A percentile compares a stretch with the other conserved stretches of the same genome.
Conservation (phyloP, 179 eudicot species). For the Silene noctiflora region DNA sequence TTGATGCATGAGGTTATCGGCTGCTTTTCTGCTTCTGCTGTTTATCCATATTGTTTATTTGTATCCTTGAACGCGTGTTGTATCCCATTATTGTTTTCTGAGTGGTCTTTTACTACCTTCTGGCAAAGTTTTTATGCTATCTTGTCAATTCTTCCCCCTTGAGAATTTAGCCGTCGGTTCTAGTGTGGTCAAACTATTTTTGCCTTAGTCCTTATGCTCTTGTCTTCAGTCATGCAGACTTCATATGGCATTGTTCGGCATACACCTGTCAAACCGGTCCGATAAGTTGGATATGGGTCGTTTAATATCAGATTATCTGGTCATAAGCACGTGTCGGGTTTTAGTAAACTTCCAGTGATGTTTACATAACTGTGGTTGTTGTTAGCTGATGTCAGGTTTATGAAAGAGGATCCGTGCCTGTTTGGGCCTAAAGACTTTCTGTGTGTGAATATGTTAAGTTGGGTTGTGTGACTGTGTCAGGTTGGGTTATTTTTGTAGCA, state of each 20-base stretch:
- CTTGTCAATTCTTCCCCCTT: neutral
- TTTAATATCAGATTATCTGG: neutral
- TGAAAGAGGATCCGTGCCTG: neutral
- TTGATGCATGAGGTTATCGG: neutral
- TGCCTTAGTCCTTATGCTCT: neutral
- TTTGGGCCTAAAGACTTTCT: neutral
- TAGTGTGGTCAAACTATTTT: neutral
- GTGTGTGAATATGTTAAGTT: neutral
- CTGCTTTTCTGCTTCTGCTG: neutral
- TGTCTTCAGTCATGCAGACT: neutral
- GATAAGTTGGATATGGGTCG: neutral
- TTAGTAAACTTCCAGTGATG: neutral
- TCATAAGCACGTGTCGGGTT: neutral
- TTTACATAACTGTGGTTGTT: neutral
- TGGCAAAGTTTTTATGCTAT: neutral
- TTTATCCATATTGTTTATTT: neutral
- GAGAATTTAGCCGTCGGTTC: neutral
- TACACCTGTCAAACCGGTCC: neutral
- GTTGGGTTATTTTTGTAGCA: too few relatives aligned
- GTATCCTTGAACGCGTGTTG: neutral
- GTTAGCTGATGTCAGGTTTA: neutral
- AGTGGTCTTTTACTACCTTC: neutral
- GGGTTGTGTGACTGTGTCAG: neutral
- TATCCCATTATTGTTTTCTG: neutral
- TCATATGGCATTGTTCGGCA: neutral